Percentiles rank a stretch among this genome's conserved stretches.
phyloP scores from a whole-genome alignment of 331 rosid genomes.

The Prunus yedoensis region DNA sequence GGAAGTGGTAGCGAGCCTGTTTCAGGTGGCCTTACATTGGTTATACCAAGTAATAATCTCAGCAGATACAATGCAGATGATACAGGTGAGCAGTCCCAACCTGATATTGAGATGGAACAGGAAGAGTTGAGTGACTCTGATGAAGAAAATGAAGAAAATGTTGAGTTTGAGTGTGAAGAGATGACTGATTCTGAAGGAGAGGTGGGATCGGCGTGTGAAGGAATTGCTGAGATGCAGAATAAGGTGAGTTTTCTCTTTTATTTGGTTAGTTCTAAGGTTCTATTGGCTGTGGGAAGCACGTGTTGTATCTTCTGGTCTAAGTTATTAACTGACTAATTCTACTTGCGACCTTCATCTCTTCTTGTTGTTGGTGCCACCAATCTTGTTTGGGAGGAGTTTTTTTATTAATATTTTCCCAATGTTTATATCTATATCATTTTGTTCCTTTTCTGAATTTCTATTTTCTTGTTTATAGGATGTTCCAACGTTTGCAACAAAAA shows the following conservation, averaged over 20 bases:
- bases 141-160: conserved; percentile 89
- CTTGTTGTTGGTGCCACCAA: neutral
- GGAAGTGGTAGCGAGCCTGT: conserved; percentile 33
- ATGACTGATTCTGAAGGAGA: conserved; percentile 98
- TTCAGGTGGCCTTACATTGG: conserved; percentile 37
- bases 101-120: conserved; percentile 90
- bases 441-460: conserved; percentile 8
- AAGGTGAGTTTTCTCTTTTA: conserved; percentile 43
- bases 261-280: neutral
- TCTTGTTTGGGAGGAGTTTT: neutral
- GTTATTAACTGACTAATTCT: neutral
- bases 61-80: conserved; percentile 48
- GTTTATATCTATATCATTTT: conserved; percentile 1
- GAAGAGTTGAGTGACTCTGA: conserved; percentile 93
- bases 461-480: conserved; percentile 48
- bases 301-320: neutral
- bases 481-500: conserved; percentile 31
- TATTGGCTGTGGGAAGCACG: conserved; percentile 10
- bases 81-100: conserved; percentile 70
- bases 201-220: conserved; percentile 65
- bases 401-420: neutral
- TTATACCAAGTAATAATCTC: conserved; percentile 37
- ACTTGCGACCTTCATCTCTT: neutral
- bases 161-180: conserved; percentile 95
- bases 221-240: conserved; percentile 40